phyloP scores from a whole-genome alignment of 2,329 filamentous ascomycete genomes.

The Macrophomina phaseolina region DNA sequence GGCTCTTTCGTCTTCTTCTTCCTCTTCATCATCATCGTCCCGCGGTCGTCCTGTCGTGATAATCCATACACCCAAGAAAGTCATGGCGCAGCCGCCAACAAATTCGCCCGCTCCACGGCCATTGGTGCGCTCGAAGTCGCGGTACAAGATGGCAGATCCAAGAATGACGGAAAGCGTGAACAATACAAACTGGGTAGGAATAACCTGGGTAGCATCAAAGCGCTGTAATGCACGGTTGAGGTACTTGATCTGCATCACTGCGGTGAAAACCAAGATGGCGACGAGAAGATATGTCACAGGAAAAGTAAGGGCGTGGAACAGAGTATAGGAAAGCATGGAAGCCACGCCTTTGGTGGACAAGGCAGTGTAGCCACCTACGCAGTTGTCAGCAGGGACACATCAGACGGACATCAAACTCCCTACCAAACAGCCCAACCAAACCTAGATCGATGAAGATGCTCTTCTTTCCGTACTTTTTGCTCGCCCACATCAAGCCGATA shows the following conservation, averaged over 20 bases:
- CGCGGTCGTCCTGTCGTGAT: conserved; percentile 83
- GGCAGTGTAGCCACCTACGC: conserved; percentile 89
- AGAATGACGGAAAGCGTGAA: conserved; percentile 96
- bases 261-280: conserved; percentile 78
- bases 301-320: conserved; percentile 87
- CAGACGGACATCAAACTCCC: conserved; percentile 18
- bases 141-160: conserved; percentile 89
- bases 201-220: conserved; percentile 97
- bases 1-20: conserved; percentile 3
- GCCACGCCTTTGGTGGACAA: conserved; percentile 96
- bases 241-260: conserved; percentile 96
- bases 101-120: conserved; percentile 80
- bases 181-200: conserved; percentile 95
- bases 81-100: conserved; percentile 85
- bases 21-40: conserved; percentile 62
- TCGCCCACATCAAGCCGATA: conserved; percentile 77
- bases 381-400: conserved; percentile 31
- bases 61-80: conserved; percentile 95
- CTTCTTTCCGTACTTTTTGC: conserved; percentile 80
- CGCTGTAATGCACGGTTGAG: conserved; percentile 88
- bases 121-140: conserved; percentile 88
- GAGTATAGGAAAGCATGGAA: conserved; percentile 88
- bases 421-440: conserved; percentile 91
- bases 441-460: conserved; percentile 92
- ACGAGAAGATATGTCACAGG: conserved; percentile 90